A percentile compares a stretch with the other conserved stretches of the same genome.
Evolutionary conservation across 306 rosid genomes (phyloP).

Genomic region (Medicago lupulina): DNA sequence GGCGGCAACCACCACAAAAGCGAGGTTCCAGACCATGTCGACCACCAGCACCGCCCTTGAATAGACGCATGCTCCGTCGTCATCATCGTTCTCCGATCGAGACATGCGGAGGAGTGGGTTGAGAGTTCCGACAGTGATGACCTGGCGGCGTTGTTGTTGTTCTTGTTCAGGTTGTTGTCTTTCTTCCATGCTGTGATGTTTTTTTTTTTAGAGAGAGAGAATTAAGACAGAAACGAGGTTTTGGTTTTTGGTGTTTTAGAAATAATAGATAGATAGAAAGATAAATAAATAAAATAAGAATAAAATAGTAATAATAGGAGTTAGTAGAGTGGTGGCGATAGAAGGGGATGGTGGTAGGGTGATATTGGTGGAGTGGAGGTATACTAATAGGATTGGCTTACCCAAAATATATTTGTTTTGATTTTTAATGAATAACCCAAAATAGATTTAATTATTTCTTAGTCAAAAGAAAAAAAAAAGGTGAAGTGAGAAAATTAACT

Average conservation of each 20-base stretch:
- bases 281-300: too few relatives aligned
- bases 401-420: too few relatives aligned
- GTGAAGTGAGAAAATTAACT: too few relatives aligned
- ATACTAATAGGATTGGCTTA: neutral
- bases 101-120: constrained; percentile 52
- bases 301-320: neutral
- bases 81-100: constrained; percentile 43
- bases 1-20: constrained; percentile 67
- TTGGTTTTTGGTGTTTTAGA: neutral
- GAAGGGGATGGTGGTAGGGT: neutral
- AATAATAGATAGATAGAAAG: too few relatives aligned
- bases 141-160: constrained; percentile 40
- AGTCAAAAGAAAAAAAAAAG: too few relatives aligned
- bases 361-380: constrained; percentile 54
- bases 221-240: neutral
- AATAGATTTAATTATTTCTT: too few relatives aligned
- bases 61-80: constrained; percentile 42
- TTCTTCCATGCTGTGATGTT: constrained; percentile 51
- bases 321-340: constrained; percentile 1
- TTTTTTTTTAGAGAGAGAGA: neutral
- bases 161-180: constrained; percentile 31
- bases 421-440: too few relatives aligned
- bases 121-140: constrained; percentile 23
- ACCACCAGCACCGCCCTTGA: constrained; percentile 65
- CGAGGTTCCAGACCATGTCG: constrained; percentile 76